Percentiles rank a stretch among this genome's conserved stretches.
Conservation (phyloP, 2,329 filamentous ascomycete genomes). For the Trichoderma aggressivum region DNA sequence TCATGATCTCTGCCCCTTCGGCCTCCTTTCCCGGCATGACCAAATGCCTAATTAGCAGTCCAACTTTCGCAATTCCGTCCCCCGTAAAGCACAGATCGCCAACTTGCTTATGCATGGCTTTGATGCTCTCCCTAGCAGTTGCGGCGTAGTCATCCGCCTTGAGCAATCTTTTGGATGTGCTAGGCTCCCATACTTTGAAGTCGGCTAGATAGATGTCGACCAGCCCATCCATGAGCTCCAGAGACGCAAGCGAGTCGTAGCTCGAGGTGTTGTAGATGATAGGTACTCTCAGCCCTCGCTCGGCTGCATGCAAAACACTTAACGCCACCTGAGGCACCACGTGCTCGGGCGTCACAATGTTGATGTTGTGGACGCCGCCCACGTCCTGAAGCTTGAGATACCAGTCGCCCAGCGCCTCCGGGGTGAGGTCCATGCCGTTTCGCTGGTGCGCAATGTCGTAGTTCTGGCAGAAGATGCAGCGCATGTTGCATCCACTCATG, state of each 20-base stretch:
- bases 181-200: constrained; percentile 75
- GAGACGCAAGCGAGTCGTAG: constrained; percentile 71
- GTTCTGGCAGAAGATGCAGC: constrained; percentile 79
- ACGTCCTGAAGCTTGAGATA: constrained; percentile 77
- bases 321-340: constrained; percentile 80
- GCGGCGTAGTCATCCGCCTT: constrained; percentile 75
- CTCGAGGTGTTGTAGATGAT: constrained; percentile 84
- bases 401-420: constrained; percentile 77
- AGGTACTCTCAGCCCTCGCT: constrained; percentile 66
- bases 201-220: constrained; percentile 87
- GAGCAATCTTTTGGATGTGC: constrained; percentile 65
- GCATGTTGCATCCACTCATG: constrained; percentile 71
- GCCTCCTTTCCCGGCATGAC: constrained; percentile 80
- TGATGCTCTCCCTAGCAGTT: constrained; percentile 72
- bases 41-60: constrained; percentile 72
- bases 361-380: constrained; percentile 85
- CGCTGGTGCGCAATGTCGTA: constrained; percentile 78
- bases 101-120: constrained; percentile 76
- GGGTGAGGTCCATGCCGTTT: constrained; percentile 76
- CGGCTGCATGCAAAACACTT: constrained; percentile 68
- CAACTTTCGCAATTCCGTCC: constrained; percentile 76
- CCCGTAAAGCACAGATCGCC: constrained; percentile 78
- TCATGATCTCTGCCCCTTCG: constrained; percentile 71
- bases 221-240: constrained; percentile 71
- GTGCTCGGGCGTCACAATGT: constrained; percentile 82